Conservation (phyloP, 768 basidiomycete genomes). For the Daedaleopsis nitida region DNA sequence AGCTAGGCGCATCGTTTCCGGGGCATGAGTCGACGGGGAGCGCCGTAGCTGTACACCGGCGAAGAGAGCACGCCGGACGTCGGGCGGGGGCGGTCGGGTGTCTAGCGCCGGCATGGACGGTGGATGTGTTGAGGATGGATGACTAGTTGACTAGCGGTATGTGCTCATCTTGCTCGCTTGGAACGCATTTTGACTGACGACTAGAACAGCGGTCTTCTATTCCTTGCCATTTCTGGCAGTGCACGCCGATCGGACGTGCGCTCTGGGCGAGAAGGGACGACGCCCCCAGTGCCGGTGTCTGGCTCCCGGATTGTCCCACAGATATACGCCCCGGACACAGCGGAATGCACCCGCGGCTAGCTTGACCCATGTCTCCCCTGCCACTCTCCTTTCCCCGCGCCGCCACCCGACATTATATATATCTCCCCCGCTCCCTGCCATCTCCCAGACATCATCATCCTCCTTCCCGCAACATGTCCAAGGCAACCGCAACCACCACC, state of each 20-base stretch:
- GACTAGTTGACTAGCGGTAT: too few relatives aligned
- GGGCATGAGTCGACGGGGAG: background rate
- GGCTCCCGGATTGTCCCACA: too few relatives aligned
- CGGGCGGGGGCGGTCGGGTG: background rate
- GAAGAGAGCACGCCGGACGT: background rate
- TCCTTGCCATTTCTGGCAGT: too few relatives aligned
- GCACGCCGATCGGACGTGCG: too few relatives aligned
- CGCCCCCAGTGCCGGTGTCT: too few relatives aligned
- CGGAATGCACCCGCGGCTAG: too few relatives aligned
- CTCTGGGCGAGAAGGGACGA: too few relatives aligned
- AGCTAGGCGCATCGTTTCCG: background rate
- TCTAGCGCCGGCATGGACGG: background rate
- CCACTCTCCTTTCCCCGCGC: background rate
- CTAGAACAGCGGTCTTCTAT: too few relatives aligned
- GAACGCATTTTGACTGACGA: too few relatives aligned
- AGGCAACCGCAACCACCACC: background rate
- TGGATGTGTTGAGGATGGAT: background rate
- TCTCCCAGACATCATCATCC: background rate
- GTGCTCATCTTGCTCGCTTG: too few relatives aligned
- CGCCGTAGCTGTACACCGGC: background rate
- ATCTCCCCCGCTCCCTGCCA: background rate
- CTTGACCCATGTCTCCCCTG: background rate
- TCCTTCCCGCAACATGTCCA: background rate
- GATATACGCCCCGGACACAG: too few relatives aligned
- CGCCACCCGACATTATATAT: background rate